Conservation (phyloP, 2,329 filamentous ascomycete genomes). For the Plectosphaerella sp. region DNA sequence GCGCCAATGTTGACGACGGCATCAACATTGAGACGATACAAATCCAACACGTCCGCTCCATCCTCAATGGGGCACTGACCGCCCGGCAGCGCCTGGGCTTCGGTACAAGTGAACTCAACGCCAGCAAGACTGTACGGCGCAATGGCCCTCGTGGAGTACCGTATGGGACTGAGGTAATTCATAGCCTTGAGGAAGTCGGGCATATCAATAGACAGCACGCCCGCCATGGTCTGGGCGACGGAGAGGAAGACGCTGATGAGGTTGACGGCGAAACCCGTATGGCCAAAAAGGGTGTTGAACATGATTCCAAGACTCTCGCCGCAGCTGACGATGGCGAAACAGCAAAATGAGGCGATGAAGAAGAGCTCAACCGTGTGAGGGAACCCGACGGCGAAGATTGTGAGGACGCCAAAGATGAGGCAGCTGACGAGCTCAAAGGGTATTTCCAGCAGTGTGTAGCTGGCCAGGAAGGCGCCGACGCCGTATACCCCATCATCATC, state of each 20-base stretch:
- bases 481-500: constrained; percentile 70
- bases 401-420: constrained; percentile 61
- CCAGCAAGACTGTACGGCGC: constrained; percentile 60
- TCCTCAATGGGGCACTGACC: constrained; percentile 62
- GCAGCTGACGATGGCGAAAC: constrained; percentile 69
- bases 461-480: constrained; percentile 65
- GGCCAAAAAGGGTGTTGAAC: constrained; percentile 71
- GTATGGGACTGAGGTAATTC: constrained; percentile 69
- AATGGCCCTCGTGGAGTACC: constrained; percentile 64
- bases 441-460: constrained; percentile 66
- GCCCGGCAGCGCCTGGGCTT: constrained; percentile 51
- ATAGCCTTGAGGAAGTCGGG: constrained; percentile 60
- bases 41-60: constrained; percentile 60
- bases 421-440: constrained; percentile 66
- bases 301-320: constrained; percentile 75
- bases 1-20: constrained; percentile 57
- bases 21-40: constrained; percentile 64
- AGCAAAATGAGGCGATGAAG: constrained; percentile 63
- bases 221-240: constrained; percentile 67
- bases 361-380: constrained; percentile 59
- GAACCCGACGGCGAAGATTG: constrained; percentile 61
- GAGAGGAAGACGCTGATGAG: constrained; percentile 66
- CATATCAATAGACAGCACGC: constrained; percentile 67
- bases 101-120: constrained; percentile 60
- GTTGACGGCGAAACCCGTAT: constrained; percentile 74